Conservation (phyloP, 2,329 filamentous ascomycete species). For the Claviceps capensis region DNA sequence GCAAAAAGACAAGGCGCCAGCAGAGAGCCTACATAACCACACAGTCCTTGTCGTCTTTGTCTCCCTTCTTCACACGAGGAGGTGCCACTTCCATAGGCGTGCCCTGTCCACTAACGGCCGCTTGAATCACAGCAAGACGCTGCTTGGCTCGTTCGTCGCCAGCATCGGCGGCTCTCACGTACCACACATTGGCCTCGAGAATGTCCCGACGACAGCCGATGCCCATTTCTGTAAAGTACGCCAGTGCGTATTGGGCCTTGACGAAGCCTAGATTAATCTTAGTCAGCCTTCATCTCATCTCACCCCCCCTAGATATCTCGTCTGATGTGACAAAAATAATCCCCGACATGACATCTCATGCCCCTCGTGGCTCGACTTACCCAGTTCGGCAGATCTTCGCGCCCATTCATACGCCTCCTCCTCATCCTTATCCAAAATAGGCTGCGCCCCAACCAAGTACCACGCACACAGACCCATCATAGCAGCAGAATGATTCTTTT, state of each 20-base stretch:
- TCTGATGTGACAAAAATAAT: no score
- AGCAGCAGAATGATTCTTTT: slow-evolving; percentile 66
- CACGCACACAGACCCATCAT: slow-evolving; percentile 99
- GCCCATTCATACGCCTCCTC: slow-evolving; percentile 97
- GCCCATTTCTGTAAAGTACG: slow-evolving; percentile 97
- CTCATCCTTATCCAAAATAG: slow-evolving; percentile 87
- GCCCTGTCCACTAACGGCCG: slow-evolving; percentile 52
- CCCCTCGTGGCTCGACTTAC: slow-evolving; percentile 34
- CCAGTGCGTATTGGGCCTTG: slow-evolving; percentile 84
- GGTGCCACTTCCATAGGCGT: slow-evolving; percentile 42
- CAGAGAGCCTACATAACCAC: slow-evolving; percentile 36
- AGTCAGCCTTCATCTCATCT: not conserved
- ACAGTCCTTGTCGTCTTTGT: slow-evolving; percentile 41
- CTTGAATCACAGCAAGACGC: slow-evolving; percentile 71
- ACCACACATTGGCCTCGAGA: slow-evolving; percentile 97
- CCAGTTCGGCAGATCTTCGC: slow-evolving; percentile 67
- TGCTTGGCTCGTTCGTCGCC: slow-evolving; percentile 85
- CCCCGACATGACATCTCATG: not conserved
- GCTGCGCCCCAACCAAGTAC: slow-evolving; percentile 93
- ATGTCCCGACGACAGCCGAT: slow-evolving; percentile 89
- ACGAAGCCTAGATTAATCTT: slow-evolving; percentile 39
- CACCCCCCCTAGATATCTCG: not conserved
- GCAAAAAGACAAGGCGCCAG: not conserved
- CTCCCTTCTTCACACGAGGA: slow-evolving; percentile 37
- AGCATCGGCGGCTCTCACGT: slow-evolving; percentile 85